Base-by-base conservation (phyloP, 2,329 filamentous ascomycete genomes). In the Polychaeton citri region DNA sequence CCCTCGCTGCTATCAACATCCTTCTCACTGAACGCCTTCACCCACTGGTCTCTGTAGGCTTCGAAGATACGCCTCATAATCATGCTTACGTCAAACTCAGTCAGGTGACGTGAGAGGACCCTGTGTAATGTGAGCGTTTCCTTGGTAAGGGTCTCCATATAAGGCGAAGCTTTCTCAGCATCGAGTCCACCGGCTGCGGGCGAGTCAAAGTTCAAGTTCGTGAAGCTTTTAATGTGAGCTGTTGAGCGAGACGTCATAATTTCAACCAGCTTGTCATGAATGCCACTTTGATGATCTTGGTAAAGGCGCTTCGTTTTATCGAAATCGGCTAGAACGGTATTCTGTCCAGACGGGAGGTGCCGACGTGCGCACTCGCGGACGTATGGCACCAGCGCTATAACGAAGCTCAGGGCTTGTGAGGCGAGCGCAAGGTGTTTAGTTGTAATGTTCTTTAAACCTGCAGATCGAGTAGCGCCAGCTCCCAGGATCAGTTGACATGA, bases 401-500 rank as follows among this genome's bases (percentile, higher is more conserved):
- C 76, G 55, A 98, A 95, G 31, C 81, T 80, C 15, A 96, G 63
- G 0, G 87, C 82, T 57, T 95, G 88, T 0, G 82, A 87, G 2
- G 90, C 87, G 13, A 96, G 74, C 0, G 90, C 87, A 2, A 98
- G 72, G 60, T 98, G 88, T 50, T 90, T 90, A 0, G 90, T 94
- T 0, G 84, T 94, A 55, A 98, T 98, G 52, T 95, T 95, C 57
- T 86, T 94, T 15, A 98, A 66, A 0, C 88, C 88, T 1, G 87
- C 90, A 17, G 81, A 86, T 21, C 76, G 71, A 4, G 84, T 95
- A 3, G 90, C 90, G 4, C 90, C 90, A 2, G 90, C 90, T 1
- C 90, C 90, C 5, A 98, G 76, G 44, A 98, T 95, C 39, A 98
- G 72, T 55, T 98, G 90, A n/a, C 82, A 92, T 39, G 87, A 87